A percentile compares a stretch with the other conserved stretches of the same genome.
phyloP scores from a whole-genome alignment of 108 stramenopile genomes.

The Cyclotella distinguenda region DNA sequence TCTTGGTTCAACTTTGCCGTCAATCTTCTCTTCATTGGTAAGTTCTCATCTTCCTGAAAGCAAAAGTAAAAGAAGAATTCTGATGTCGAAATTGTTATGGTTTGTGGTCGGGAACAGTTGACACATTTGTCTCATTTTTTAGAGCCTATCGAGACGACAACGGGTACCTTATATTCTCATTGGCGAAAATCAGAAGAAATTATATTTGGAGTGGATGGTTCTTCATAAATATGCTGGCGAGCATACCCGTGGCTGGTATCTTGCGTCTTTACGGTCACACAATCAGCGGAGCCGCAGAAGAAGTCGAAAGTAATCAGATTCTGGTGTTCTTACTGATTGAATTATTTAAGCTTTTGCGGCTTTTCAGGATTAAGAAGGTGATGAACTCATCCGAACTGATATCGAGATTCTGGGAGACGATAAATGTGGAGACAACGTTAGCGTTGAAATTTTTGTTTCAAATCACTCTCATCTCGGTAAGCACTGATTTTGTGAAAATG shows the following conservation, averaged over 20 bases:
- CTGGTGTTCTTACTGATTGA: slow-evolving; percentile 13
- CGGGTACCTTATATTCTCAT: slow-evolving; percentile 30
- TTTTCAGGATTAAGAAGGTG: slow-evolving; percentile 23
- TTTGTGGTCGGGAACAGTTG: slow-evolving; percentile 11
- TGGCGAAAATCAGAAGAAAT: slow-evolving; percentile 20
- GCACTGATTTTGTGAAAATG: background rate
- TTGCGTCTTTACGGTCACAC: too few relatives aligned
- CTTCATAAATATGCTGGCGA: slow-evolving; percentile 39
- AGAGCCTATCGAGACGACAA: slow-evolving; percentile 34
- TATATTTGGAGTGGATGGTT: slow-evolving; percentile 49
- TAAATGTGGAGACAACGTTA: slow-evolving; percentile 21
- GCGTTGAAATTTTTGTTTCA: slow-evolving; percentile 33
- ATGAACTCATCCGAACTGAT: slow-evolving; percentile 17
- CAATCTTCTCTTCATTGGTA: slow-evolving; percentile 39
- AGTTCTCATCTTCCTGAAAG: background rate
- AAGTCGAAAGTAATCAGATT: too few relatives aligned
- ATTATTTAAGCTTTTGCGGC: slow-evolving; percentile 41
- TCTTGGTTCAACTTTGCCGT: slow-evolving; percentile 29
- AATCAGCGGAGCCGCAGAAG: too few relatives aligned
- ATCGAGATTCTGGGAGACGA: slow-evolving; percentile 4
- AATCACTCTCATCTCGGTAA: slow-evolving; percentile 12
- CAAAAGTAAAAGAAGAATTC: background rate
- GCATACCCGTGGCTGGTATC: slow-evolving; percentile 26
- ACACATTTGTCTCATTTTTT: slow-evolving; percentile 55
- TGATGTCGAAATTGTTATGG: background rate